These are phyloP conservation scores for Ophiosphaerella narmari DNA, from an alignment of 2,329 filamentous ascomycete genomes.

Conservation along the genomic window DNA sequence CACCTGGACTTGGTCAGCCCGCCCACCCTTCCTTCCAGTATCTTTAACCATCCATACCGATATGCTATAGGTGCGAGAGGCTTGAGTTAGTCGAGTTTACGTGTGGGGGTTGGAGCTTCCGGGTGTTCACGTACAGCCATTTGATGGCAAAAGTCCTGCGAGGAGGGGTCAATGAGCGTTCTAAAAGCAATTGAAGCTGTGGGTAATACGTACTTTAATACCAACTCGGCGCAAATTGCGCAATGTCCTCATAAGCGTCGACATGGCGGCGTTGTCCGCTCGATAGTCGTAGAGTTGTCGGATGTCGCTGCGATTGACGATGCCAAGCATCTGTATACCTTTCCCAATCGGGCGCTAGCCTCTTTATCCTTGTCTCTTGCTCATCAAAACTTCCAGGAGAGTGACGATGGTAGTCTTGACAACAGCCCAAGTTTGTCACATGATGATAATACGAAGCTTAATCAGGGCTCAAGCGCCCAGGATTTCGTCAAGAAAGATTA, in stretches of 20 bases:
- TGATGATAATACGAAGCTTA: slow-evolving; percentile 43
- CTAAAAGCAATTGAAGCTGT: slow-evolving; percentile 11
- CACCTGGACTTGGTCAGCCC: slow-evolving; percentile 63
- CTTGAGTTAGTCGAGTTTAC: slow-evolving; percentile 31
- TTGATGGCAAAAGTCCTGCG: slow-evolving; percentile 86
- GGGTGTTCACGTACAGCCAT: slow-evolving; percentile 72
- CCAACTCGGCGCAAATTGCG: slow-evolving; percentile 86
- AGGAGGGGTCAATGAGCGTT: slow-evolving; percentile 38
- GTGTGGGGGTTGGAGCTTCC: slow-evolving; percentile 24
- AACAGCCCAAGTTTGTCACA: slow-evolving; percentile 7
- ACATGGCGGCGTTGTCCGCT: slow-evolving; percentile 67
- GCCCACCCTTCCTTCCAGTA: neutral
- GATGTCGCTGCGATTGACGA: slow-evolving; percentile 27
- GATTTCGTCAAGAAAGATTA: slow-evolving; percentile 16
- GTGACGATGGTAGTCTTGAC: slow-evolving; percentile 1
- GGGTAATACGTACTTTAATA: slow-evolving; percentile 68
- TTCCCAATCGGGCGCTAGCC: slow-evolving; percentile 12
- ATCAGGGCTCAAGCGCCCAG: slow-evolving; percentile 30
- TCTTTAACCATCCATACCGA: slow-evolving; percentile 35
- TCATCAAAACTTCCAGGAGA: slow-evolving; percentile 35
- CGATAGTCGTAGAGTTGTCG: slow-evolving; percentile 15
- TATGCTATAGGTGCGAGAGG: slow-evolving; percentile 37
- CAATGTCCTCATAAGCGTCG: slow-evolving; percentile 84
- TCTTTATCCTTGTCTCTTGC: slow-evolving; percentile 12
- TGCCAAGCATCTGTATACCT: slow-evolving; percentile 24